Evolutionary conservation across 1,284 basidiomycete genomes (phyloP), one percentile per base, ranked within the genome.

Genomic region (Cutaneotrichosporon arboriforme): DNA sequence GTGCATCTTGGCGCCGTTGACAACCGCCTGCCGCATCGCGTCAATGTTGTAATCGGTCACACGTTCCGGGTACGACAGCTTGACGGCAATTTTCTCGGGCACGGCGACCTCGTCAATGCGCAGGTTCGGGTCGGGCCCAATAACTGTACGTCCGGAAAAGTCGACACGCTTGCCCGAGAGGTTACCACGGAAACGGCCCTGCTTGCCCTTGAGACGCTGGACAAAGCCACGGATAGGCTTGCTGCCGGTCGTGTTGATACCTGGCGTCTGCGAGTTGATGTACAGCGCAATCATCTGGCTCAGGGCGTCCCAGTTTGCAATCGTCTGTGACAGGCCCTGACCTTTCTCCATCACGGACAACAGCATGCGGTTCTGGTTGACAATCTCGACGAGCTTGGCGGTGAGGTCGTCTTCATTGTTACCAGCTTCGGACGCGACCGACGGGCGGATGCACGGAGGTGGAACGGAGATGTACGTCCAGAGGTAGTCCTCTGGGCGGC

Each of bases 391-490:
- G 14, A 99, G 82, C 70, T 98, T 98, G 62, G 96, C 90, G 0
- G 96, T 98, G 35, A 99, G 80, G 72, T 99, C 96, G 66, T 99
- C 96, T 77, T 99, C 96, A 69, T 97, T 99, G 26, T 79, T 80
- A 35, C 92, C 92, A 13, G 88, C 90, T 66, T 99, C 96, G 72
- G 98, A 96, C 0, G 89, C 87, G 1, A 99, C 96, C 5, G 92
- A 97, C 0, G 96, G 96, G 41, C 96, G 85, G 55, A 98, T 98
- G 70, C 90, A 96, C 37, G 97, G 92, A 0, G 96, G 96, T 17
- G 96, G 96, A 14, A 98, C 96, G 33, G 93, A 96, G 15, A 99
- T 86, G 74, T 98, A 98, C 74, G 97, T 94, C 96, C 96, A 99
- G 54, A 99, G 85, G 70, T 94, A 97, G 70, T 97, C 88, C 77